Base-by-base conservation (phyloP, 2,329 filamentous ascomycete species). In the Camptophora hylomeconis region DNA sequence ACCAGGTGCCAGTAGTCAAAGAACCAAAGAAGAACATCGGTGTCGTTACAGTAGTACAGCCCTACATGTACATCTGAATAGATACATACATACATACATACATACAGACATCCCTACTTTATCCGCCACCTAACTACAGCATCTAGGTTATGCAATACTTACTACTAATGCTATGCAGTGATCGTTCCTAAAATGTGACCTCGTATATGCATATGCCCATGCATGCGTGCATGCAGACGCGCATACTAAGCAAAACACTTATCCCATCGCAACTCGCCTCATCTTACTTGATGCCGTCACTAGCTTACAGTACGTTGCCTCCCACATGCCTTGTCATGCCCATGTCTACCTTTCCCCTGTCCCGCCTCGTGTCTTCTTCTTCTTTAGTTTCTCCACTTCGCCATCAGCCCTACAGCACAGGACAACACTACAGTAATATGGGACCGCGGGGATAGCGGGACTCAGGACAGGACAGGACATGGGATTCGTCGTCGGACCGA, bases 321-420 rank as follows among this genome's bases (percentile, higher is more conserved):
- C 10, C n/a, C 17, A 15, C 17, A 24, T 20, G 16, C 10, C 7
- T 15, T 26, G 25, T 36, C 30, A 32, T 26, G 26, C 30, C 26
- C n/a, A 15, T 12, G 17, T 23, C 26, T 17, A 11, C 22, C 11
- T 11, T 12, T 28, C 26, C 10, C n/a, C 14, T 9, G 13, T 19
- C 17, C 17, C 6, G 14, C 13, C 5, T 27, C 10, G n/a, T 10
- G 7, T 13, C 16, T 12, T 19, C 26, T 10, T 13, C n/a, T 28
- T 20, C 15, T 9, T 6, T 28, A 13, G 26, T 5, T 20, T 11
- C 17, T 13, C 16, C 8, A 17, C 12, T 28, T 28, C 14, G 7
- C 25, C 7, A 17, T 9, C 8, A 5, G 12, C 24, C 11, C 11
- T 12, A 27, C n/a, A n/a, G n/a, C n/a, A n/a, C n/a, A n/a, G n/a